Conservation (phyloP, 176 grass and related monocot species). For the Puccinellia tenuiflora region DNA sequence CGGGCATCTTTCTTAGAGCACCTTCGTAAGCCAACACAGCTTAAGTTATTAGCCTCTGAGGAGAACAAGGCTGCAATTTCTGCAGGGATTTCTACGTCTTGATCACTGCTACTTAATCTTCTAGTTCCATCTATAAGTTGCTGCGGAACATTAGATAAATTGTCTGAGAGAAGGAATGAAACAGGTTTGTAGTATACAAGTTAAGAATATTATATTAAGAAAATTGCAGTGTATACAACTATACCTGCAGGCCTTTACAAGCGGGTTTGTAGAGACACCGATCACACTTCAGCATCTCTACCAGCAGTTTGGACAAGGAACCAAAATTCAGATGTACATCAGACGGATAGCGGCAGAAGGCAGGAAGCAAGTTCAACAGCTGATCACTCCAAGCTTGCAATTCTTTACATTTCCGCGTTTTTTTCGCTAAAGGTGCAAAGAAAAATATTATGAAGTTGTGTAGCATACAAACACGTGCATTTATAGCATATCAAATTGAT, state of each 20-base stretch:
- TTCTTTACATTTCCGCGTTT: constrained; percentile 33
- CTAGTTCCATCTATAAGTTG: constrained; percentile 72
- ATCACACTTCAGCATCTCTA: constrained; percentile 47
- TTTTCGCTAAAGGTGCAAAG: constrained; percentile 66
- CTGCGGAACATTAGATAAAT: constrained; percentile 34
- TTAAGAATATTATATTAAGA: constrained; percentile 4
- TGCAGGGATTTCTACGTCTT: constrained; percentile 40
- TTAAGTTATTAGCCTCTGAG: constrained; percentile 31
- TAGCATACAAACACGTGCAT: neutral
- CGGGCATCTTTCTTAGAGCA: constrained; percentile 64
- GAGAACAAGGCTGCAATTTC: constrained; percentile 40
- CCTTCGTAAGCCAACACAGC: constrained; percentile 20
- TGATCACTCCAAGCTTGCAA: constrained; percentile 47
- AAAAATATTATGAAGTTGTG: constrained; percentile 20
- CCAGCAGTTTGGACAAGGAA: constrained; percentile 62
- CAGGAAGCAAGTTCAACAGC: constrained; percentile 81
- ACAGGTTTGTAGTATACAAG: neutral
- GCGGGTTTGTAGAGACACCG: constrained; percentile 52
- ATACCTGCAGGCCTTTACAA: constrained; percentile 74
- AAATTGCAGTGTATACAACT: constrained; percentile 10
- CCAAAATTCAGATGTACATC: constrained; percentile 57
- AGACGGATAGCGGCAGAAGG: constrained; percentile 72
- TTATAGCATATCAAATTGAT: constrained; percentile 10
- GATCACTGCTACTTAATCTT: constrained; percentile 36
- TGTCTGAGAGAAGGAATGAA: constrained; percentile 28